Percentiles rank a stretch among this genome's conserved stretches.
These are phyloP conservation scores for Kwoniella sp. DNA, from an alignment of 768 basidiomycete genomes.

Conservation along the genomic window DNA sequence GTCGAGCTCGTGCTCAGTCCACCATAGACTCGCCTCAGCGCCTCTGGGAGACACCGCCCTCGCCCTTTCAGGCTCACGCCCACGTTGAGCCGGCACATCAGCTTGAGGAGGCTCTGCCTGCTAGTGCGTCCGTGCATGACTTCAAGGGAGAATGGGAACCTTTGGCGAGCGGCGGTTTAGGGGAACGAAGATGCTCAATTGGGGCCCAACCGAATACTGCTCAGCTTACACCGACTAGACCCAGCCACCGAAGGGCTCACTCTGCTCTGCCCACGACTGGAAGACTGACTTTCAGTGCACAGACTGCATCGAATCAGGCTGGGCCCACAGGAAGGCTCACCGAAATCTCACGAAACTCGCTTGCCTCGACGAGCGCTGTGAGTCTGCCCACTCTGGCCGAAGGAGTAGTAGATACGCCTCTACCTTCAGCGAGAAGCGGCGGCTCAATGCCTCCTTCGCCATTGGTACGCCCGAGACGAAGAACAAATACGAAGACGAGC, in stretches of 20 bases:
- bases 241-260: constrained; percentile 25
- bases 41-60: background rate
- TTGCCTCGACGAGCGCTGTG: constrained; percentile 32
- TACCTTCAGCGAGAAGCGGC: background rate
- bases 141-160: constrained; percentile 24
- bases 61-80: background rate
- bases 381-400: constrained; percentile 33
- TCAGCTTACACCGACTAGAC: constrained; percentile 22
- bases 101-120: constrained; percentile 11
- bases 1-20: constrained; percentile 12
- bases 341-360: constrained; percentile 27
- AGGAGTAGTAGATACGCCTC: constrained; percentile 2
- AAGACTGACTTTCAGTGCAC: background rate
- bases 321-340: constrained; percentile 19
- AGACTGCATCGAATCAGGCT: background rate
- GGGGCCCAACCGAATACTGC: background rate
- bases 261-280: constrained; percentile 14
- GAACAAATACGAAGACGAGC: constrained; percentile 4
- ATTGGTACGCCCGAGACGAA: constrained; percentile 1
- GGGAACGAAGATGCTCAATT: constrained; percentile 13
- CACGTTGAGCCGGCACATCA: background rate
- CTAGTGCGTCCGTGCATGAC: constrained; percentile 15
- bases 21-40: background rate
- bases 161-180: constrained; percentile 16
- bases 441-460: constrained; percentile 25